Base-by-base conservation (phyloP, 192 early-diverging fungal genomes). In the Coemansia sp. region DNA sequence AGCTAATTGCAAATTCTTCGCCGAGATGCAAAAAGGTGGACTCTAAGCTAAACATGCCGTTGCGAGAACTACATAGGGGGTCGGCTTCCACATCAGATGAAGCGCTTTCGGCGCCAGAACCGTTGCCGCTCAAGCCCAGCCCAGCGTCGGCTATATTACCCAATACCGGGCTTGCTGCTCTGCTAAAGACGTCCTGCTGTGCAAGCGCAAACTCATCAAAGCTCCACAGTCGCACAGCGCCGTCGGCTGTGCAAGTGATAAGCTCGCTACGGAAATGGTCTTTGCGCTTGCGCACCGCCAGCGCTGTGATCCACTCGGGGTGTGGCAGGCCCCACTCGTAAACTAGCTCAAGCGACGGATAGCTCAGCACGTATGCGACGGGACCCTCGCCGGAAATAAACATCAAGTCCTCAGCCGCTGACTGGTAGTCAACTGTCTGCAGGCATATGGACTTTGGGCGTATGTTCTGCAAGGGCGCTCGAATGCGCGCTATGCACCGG, bases 181-280 rank as follows among this genome's bases (percentile, higher is more conserved):
- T 42, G 43, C 76, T 73, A 20, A 71, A 69, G 14, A 69, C 70
- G 16, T 76, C 73, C 38, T 75, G 73, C 63, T 81, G 78, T 3
- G 70, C 69, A 20, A 80, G 43, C 18, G 64, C 77, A 71, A 80
- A 74, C 72, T 81, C 78, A 31, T 81, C 78, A 53, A 70, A 82
- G 39, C 74, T 66, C 79, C 79, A 82, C 16, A 82, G 65, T 16
- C 79, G 62, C 18, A 82, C 62, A 9, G 57, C 65, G n/a, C 79
- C 79, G 33, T 76, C 74, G 5, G 57, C 53, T 1, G 79, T 62
- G 42, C 79, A 82, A 3, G 74, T 77, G 5, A 82, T 65, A n/a
- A 82, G 68, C 59, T 82, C 74, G 70, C 71, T 76, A 13, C 74
- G 58, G 26, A 77, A 77, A 26, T 70, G 65, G 24, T 77, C 74